A percentile compares a stretch with the other conserved stretches of the same genome.
These are phyloP conservation scores for Anisodus acutangulus DNA, from an alignment of 257 asterid species.

Conservation along the genomic window DNA sequence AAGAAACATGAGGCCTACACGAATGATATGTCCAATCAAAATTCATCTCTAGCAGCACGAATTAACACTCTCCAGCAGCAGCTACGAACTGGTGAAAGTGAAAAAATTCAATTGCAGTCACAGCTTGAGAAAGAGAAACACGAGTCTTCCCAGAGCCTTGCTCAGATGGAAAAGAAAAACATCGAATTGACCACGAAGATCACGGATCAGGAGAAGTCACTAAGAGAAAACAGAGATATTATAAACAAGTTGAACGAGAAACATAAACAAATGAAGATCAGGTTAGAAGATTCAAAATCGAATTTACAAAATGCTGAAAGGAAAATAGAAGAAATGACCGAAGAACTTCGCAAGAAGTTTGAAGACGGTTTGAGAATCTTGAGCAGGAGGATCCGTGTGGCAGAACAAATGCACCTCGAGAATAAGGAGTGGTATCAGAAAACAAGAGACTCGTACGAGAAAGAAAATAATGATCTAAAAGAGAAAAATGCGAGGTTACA, in stretches of 20 bases:
- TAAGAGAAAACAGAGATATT: slow-evolving; percentile 14
- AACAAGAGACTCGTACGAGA: slow-evolving; percentile 48
- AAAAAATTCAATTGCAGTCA: slow-evolving; percentile 36
- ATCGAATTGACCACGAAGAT: slow-evolving; percentile 44
- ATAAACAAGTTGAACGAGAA: slow-evolving; percentile 39
- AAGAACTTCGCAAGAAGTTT: slow-evolving; percentile 60
- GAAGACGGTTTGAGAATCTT: slow-evolving; percentile 73
- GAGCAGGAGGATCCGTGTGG: slow-evolving; percentile 79
- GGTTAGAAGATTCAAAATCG: slow-evolving; percentile 39
- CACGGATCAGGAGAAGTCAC: slow-evolving; percentile 42
- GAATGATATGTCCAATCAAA: slow-evolving; percentile 30
- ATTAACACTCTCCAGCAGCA: slow-evolving; percentile 35
- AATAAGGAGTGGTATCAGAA: slow-evolving; percentile 66
- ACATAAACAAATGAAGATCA: slow-evolving; percentile 33
- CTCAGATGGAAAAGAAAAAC: slow-evolving; percentile 50
- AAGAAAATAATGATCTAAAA: slow-evolving; percentile 53
- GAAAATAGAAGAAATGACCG: slow-evolving; percentile 72
- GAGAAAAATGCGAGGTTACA: slow-evolving; percentile 32
- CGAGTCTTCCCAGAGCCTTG: slow-evolving; percentile 26
- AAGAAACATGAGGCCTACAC: slow-evolving; percentile 27
- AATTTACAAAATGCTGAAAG: slow-evolving; percentile 56
- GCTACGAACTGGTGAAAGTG: slow-evolving; percentile 38
- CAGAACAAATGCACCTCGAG: slow-evolving; percentile 86
- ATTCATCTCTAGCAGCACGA: slow-evolving; percentile 26
- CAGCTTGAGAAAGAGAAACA: slow-evolving; percentile 46